Conservation (phyloP, 805 yeast species). For the Saccharomycodes ludwigii region DNA sequence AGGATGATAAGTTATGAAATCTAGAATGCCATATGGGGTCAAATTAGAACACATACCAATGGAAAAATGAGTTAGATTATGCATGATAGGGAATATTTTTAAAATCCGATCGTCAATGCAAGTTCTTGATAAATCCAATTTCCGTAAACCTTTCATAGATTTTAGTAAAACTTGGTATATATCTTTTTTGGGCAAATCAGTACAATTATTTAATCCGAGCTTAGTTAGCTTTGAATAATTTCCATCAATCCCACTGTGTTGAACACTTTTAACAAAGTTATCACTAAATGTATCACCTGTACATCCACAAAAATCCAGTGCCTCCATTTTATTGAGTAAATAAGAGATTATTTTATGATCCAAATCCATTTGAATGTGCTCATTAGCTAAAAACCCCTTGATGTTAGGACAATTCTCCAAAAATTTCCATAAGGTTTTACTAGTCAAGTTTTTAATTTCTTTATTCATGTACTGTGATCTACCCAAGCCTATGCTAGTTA, state of each 20-base stretch:
- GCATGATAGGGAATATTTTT: conserved; percentile 35
- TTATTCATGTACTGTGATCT: conserved; percentile 82
- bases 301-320: conserved; percentile 84
- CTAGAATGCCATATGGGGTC: conserved; percentile 58
- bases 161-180: conserved; percentile 41
- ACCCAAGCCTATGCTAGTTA: conserved; percentile 83
- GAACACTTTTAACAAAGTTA: conserved; percentile 41
- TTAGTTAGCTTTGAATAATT: conserved; percentile 14
- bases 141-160: conserved; percentile 48
- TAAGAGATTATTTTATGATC: conserved; percentile 32
- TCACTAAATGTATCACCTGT: conserved; percentile 49
- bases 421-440: conserved; percentile 54
- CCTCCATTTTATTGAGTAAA: conserved; percentile 32
- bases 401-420: conserved; percentile 46
- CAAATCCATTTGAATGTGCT: conserved; percentile 74
- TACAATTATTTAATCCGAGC: conserved; percentile 80
- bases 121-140: conserved; percentile 75
- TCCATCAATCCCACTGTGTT: conserved; percentile 20
- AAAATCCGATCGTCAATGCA: conserved; percentile 56
- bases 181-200: conserved; percentile 56
- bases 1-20: conserved; percentile 62
- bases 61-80: conserved; percentile 63
- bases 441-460: conserved; percentile 83
- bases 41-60: conserved; percentile 52
- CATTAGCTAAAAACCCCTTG: conserved; percentile 71